Evolutionary conservation across 164 flowering plant species (phyloP).

Genomic region (Liquidambar formosana): DNA sequence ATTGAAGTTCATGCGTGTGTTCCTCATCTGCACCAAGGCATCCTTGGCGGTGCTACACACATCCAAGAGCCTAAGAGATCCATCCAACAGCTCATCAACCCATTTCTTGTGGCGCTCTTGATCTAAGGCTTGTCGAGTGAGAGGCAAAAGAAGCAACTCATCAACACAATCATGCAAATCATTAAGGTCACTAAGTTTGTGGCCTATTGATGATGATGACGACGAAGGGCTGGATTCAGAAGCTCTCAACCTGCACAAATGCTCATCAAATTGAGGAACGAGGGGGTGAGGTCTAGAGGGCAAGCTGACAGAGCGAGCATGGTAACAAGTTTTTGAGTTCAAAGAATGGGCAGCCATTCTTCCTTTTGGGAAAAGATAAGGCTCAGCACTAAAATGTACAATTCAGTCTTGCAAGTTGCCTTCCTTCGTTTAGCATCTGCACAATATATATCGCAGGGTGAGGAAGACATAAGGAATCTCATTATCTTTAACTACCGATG

Average conservation of each 20-base stretch:
- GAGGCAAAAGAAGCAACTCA: slow-evolving; percentile 26
- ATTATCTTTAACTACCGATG: too few species aligned
- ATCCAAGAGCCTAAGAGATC: slow-evolving; percentile 39
- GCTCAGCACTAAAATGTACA: too few species aligned
- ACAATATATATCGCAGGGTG: too few species aligned
- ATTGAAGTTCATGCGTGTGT: slow-evolving; percentile 26
- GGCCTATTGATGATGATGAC: slow-evolving; percentile 25
- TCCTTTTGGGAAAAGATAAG: too few species aligned
- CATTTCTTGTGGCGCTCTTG: slow-evolving; percentile 13
- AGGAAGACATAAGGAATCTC: too few species aligned
- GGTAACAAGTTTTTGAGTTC: slow-evolving; percentile 8
- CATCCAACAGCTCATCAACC: slow-evolving; percentile 32
- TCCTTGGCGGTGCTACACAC: slow-evolving; percentile 30
- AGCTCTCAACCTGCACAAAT: slow-evolving; percentile 22
- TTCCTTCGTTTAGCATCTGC: too few species aligned
- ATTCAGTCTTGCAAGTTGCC: too few species aligned
- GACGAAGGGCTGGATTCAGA: slow-evolving; percentile 25
- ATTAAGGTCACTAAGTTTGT: slow-evolving; percentile 18
- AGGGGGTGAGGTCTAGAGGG: slow-evolving; percentile 36
- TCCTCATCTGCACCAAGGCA: slow-evolving; percentile 26
- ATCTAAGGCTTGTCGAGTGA: slow-evolving; percentile 19
- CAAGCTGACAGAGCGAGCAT: slow-evolving; percentile 31
- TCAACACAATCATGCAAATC: slow-evolving; percentile 31
- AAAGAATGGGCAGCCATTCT: too few species aligned
- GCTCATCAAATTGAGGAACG: slow-evolving; percentile 19